Percentiles rank a stretch among this genome's conserved stretches.
phyloP scores from a whole-genome alignment of 2,329 filamentous ascomycete genomes.

The Hansfordia pulvinata region DNA sequence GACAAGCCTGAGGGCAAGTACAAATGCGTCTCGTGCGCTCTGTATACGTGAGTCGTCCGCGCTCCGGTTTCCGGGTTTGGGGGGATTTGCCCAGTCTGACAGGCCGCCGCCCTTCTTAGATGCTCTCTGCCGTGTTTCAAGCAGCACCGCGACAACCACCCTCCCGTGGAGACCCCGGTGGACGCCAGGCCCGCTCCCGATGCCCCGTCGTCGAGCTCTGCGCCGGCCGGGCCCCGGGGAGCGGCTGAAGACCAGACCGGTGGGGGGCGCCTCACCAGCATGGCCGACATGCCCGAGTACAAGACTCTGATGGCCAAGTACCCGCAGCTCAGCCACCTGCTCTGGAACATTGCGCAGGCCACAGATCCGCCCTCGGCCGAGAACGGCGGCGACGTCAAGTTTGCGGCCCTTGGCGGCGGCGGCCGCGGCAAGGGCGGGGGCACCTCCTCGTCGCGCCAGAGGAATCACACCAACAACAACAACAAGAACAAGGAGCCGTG shows the following conservation, averaged over 20 bases:
- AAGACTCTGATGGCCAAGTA: constrained; percentile 13
- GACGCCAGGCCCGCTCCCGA: background rate
- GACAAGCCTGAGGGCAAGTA: constrained; percentile 38
- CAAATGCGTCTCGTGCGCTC: constrained; percentile 45
- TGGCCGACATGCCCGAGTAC: constrained; percentile 15
- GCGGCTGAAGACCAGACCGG: too few species aligned
- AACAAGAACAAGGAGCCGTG: constrained; percentile 28
- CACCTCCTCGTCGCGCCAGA: too few species aligned
- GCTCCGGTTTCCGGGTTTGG: too few species aligned
- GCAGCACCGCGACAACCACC: constrained; percentile 34
- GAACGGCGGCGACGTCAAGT: constrained; percentile 1
- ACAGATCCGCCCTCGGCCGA: constrained; percentile 13
- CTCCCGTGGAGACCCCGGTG: constrained; percentile 11
- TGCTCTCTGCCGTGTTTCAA: constrained; percentile 47
- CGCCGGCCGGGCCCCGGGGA: too few species aligned
- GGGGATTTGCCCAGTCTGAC: background rate
- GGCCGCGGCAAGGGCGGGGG: constrained; percentile 1
- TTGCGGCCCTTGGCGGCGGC: constrained; percentile 3
- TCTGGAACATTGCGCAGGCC: constrained; percentile 15
- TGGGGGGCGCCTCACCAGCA: constrained; percentile 8
- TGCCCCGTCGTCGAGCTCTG: background rate
- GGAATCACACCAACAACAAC: constrained; percentile 12
- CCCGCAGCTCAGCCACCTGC: constrained; percentile 12
- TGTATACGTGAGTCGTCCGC: constrained; percentile 37
- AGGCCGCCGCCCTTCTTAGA: constrained; percentile 18